A percentile compares a stretch with the other conserved stretches of the same genome.
Conservation (phyloP, 2,329 filamentous ascomycete species). For the Camptophora hylomeconis region DNA sequence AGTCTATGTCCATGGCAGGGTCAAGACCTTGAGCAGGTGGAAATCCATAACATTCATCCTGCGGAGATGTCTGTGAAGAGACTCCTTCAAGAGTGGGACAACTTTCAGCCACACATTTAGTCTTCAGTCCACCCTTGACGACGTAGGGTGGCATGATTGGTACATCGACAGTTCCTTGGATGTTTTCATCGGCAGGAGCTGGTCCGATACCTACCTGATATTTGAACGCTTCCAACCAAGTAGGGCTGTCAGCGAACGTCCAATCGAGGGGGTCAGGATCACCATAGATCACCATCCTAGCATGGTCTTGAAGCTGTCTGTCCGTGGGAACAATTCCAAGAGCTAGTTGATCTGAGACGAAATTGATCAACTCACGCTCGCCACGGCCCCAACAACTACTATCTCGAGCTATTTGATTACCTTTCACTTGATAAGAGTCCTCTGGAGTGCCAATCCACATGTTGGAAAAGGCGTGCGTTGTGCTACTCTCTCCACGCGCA, state of each 20-base stretch:
- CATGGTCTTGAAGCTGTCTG: constrained; percentile 20
- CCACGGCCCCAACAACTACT: constrained; percentile 30
- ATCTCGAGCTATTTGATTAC: constrained; percentile 14
- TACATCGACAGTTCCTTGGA: constrained; percentile 24
- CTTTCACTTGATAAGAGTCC: constrained; percentile 1
- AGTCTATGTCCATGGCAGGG: constrained; percentile 16
- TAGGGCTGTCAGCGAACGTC: constrained; percentile 33
- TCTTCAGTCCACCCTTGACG: constrained; percentile 25
- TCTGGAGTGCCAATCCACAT: too few relatives aligned
- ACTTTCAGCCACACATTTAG: constrained; percentile 18
- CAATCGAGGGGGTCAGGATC: constrained; percentile 24
- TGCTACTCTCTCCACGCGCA: constrained; percentile 4
- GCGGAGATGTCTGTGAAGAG: background rate
- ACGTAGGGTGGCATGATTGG: constrained; percentile 32
- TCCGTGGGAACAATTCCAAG: constrained; percentile 25
- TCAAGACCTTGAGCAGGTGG: constrained; percentile 4
- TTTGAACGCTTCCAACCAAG: constrained; percentile 33
- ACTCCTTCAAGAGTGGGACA: constrained; percentile 1
- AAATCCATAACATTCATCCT: constrained; percentile 1
- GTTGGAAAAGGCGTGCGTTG: constrained; percentile 10
- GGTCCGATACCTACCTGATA: constrained; percentile 27
- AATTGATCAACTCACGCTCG: constrained; percentile 27
- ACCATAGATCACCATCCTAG: constrained; percentile 20
- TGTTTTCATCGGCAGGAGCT: constrained; percentile 14
- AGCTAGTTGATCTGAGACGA: constrained; percentile 23